phyloP scores from a whole-genome alignment of 2,329 filamentous ascomycete genomes.

The Beauveria scarabaeidicola region DNA sequence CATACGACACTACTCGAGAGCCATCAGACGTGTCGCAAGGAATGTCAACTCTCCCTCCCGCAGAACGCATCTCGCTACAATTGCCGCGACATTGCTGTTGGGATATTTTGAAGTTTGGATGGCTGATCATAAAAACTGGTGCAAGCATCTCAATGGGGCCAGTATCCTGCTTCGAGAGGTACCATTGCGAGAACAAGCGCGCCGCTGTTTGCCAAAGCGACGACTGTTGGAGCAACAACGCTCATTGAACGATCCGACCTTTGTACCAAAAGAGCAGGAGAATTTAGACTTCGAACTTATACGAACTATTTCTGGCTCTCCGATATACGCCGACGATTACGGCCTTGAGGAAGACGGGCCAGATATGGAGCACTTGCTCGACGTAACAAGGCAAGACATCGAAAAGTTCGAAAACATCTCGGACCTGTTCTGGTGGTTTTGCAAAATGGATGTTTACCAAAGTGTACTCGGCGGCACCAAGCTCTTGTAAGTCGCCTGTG shows the following conservation, averaged over 20 bases:
- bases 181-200: constrained; percentile 65
- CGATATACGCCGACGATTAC: constrained; percentile 30
- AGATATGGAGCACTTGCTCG: constrained; percentile 17
- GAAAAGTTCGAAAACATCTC: constrained; percentile 72
- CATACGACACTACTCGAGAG: constrained; percentile 84
- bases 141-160: constrained; percentile 79
- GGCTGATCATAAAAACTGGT: constrained; percentile 93
- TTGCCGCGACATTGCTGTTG: constrained; percentile 81
- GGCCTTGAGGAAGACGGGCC: constrained; percentile 24
- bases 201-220: constrained; percentile 56
- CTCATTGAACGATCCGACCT: not conserved
- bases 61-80: constrained; percentile 66
- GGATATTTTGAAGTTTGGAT: constrained; percentile 93
- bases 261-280: constrained; percentile 22
- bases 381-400: constrained; percentile 53
- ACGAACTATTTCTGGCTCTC: constrained; percentile 31
- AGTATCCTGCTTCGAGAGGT: constrained; percentile 76
- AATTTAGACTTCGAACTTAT: constrained; percentile 36
- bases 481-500: constrained; percentile 59
- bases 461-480: constrained; percentile 79
- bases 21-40: constrained; percentile 67
- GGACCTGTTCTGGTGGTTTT: constrained; percentile 94
- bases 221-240: constrained; percentile 25
- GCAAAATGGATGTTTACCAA: constrained; percentile 88
- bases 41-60: constrained; percentile 62